These are phyloP conservation scores for Debaryomyces maramus DNA, from an alignment of 805 yeast genomes.

Conservation along the genomic window DNA sequence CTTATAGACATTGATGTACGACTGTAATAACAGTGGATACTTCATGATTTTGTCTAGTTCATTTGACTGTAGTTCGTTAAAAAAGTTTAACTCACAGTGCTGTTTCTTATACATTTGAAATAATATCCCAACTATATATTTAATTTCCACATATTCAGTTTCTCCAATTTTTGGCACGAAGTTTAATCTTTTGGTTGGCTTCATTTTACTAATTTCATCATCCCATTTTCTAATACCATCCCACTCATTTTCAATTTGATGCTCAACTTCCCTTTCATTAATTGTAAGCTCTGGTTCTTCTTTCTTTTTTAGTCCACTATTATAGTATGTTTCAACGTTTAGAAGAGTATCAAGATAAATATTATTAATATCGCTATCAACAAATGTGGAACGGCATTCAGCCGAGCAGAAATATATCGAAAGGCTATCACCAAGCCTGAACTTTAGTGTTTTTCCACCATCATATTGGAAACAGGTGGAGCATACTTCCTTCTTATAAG, in stretches of 20 bases:
- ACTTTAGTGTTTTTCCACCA: constrained; percentile 48
- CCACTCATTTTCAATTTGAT: constrained; percentile 36
- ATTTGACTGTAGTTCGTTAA: constrained; percentile 50
- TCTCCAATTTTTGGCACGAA: constrained; percentile 48
- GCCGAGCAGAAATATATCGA: constrained; percentile 57
- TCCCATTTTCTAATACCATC: constrained; percentile 38
- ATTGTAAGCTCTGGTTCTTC: constrained; percentile 11
- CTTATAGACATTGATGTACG: constrained; percentile 50
- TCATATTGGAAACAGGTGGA: constrained; percentile 51
- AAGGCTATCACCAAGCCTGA: constrained; percentile 35
- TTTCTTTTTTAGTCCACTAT: constrained; percentile 20
- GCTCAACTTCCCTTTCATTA: constrained; percentile 4
- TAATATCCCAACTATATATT: constrained; percentile 45
- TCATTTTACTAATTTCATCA: constrained; percentile 26
- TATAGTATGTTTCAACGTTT: constrained; percentile 31
- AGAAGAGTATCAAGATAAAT: constrained; percentile 38
- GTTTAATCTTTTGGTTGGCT: constrained; percentile 33
- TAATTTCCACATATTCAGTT: constrained; percentile 52
- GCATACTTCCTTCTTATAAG: constrained; percentile 65
- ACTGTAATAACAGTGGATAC: constrained; percentile 48
- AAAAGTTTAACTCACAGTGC: constrained; percentile 27
- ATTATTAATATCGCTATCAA: constrained; percentile 31
- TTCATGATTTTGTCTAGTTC: constrained; percentile 45
- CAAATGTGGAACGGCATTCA: constrained; percentile 42
- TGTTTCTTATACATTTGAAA: constrained; percentile 26